Evolutionary conservation across 140 eudicot species (phyloP).

Genomic region (Ambrosia hybrid): DNA sequence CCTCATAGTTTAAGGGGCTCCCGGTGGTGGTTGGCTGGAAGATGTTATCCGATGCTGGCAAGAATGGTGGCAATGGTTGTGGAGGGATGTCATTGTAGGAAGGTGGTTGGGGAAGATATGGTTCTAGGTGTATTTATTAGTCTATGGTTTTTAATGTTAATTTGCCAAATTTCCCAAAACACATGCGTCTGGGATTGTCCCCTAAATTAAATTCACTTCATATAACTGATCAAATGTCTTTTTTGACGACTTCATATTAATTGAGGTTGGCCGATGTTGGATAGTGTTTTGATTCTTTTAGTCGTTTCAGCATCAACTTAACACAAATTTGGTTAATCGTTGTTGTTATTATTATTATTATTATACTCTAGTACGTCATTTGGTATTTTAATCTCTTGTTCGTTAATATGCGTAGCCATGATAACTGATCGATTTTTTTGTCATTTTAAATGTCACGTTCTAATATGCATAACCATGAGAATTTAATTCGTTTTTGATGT

Average conservation of each 20-base stretch:
- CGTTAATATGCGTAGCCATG: neutral
- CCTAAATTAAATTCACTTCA: conserved; percentile 26
- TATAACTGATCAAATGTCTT: conserved; percentile 5
- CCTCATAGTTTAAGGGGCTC: no score
- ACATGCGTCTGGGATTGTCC: conserved; percentile 25
- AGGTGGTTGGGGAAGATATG: no score
- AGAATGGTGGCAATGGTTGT: no score
- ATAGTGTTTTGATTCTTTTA: conserved; percentile 19
- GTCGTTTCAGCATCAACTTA: conserved; percentile 1
- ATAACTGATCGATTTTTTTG: no score
- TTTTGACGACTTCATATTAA: conserved; percentile 29
- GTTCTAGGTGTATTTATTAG: no score
- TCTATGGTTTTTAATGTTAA: conserved; percentile 25
- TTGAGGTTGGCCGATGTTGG: conserved; percentile 22
- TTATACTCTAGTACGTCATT: neutral
- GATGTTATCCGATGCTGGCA: no score
- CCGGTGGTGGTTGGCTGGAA: no score
- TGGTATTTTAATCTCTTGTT: neutral
- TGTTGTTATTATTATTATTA: neutral
- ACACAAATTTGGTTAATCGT: neutral
- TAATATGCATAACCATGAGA: neutral
- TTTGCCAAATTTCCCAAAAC: conserved; percentile 23
- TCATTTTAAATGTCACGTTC: neutral
- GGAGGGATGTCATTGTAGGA: no score
- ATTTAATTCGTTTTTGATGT: neutral